phyloP scores from a whole-genome alignment of 2,329 filamentous ascomycete genomes.

The Domatiomyces globalis region DNA sequence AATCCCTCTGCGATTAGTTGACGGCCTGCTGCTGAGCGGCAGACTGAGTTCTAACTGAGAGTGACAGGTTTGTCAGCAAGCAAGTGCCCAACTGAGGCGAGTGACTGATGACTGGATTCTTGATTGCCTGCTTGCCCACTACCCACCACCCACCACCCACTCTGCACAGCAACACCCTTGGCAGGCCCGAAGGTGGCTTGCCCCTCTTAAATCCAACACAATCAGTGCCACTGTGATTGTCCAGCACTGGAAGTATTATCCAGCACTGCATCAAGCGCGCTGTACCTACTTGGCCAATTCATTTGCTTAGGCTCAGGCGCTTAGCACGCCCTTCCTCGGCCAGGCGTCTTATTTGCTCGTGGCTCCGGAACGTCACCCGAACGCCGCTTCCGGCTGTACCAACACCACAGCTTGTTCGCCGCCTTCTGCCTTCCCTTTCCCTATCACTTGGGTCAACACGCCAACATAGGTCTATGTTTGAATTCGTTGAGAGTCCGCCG shows the following conservation, averaged over 20 bases:
- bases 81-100: background rate
- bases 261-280: no score
- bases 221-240: background rate
- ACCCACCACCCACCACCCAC: no score
- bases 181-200: background rate
- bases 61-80: background rate
- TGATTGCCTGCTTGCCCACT: background rate
- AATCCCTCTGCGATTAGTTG: background rate
- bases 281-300: no score
- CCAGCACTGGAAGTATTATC: background rate
- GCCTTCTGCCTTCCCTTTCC: slow-evolving; percentile 10
- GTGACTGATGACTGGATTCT: background rate
- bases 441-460: background rate
- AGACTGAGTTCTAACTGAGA: background rate
- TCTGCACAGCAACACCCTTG: background rate
- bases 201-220: background rate
- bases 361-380: background rate
- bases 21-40: background rate
- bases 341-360: background rate
- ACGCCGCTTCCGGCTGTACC: background rate
- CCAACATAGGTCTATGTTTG: slow-evolving; percentile 31
- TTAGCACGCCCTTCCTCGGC: background rate
- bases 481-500: slow-evolving; percentile 38
- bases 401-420: slow-evolving; percentile 1
- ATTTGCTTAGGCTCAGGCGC: background rate